Base-by-base conservation (phyloP, 768 basidiomycete species). In the Phallus indusiatus region DNA sequence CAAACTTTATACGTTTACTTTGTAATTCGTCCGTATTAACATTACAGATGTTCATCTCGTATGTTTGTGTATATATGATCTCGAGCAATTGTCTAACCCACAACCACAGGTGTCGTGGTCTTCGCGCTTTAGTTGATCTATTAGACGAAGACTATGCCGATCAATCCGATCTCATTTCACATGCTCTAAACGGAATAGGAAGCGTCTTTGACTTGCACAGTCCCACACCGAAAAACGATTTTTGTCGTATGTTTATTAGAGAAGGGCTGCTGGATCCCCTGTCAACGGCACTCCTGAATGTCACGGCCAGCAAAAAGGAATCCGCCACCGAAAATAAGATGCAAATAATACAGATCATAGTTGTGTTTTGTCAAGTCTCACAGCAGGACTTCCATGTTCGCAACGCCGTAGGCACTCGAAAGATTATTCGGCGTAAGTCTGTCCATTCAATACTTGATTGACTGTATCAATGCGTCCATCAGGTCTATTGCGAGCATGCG, bases 1-100 rank as follows among this genome's bases (percentile, higher is more conserved):
- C 96, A 1, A 85, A 90, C 66, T 97, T 98, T 71, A 90, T 99
- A 55, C 85, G 90, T 24, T 73, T 94, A 14, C 80, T 98, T 22
- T 96, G 95, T 69, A 85, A 93, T 67, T 89, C 93, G 0, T 97
- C 95, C 1, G 86, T 93, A 11, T 72, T 96, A 62, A 99, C 95
- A 1, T 74, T 98, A 42, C 95, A 98, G 68, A 98, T 97, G 95
- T 97, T 98, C 74, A 96, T 98, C 62, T 90, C 93, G 92, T 94
- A 68, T 60, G 91, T 82, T 16, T 24, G 5, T 47, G 8, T 58
- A 10, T 21, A 12, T 34, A 42, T 16, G 12, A 34, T 49, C 10
- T 17, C 6, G 35, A 53, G 22, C 16, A 60, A 33, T 46, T 12
- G 54, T 10, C 61, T 14, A 58, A 57, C 14, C 12, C 20, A 14